These are phyloP conservation scores for Lactarius indigo DNA, from an alignment of 768 basidiomycete genomes.

Conservation along the genomic window DNA sequence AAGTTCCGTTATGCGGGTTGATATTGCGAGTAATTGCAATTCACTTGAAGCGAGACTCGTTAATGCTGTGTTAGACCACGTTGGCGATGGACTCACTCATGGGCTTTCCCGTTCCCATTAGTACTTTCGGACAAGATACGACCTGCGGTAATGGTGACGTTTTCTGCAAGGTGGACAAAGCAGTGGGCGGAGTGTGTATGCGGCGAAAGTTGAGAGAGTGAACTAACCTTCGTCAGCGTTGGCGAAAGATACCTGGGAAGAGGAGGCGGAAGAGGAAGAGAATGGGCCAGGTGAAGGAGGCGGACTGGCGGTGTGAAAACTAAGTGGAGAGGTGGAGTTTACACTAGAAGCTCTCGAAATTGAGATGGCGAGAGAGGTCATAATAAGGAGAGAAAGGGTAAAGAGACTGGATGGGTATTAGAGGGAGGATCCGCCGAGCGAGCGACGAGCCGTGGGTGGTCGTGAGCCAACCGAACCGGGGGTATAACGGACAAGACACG, in stretches of 20 bases:
- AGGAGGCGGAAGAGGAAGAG: slow-evolving; percentile 42
- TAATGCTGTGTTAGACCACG: neutral
- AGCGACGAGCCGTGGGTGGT: slow-evolving; percentile 39
- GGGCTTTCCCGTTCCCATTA: slow-evolving; percentile 54
- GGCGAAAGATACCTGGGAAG: slow-evolving; percentile 54
- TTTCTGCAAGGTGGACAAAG: slow-evolving; percentile 44
- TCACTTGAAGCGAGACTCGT: slow-evolving; percentile 45
- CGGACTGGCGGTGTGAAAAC: slow-evolving; percentile 28
- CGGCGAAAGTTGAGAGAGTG: neutral
- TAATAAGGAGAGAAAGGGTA: slow-evolving; percentile 28
- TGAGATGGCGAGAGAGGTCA: slow-evolving; percentile 18
- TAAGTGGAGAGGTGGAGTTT: slow-evolving; percentile 29
- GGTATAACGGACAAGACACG: slow-evolving; percentile 48
- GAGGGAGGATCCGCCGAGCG: slow-evolving; percentile 55
- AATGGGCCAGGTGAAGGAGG: slow-evolving; percentile 28
- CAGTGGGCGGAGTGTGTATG: slow-evolving; percentile 20
- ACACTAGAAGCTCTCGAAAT: slow-evolving; percentile 23
- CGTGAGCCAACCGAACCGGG: slow-evolving; percentile 38
- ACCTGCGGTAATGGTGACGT: slow-evolving; percentile 64
- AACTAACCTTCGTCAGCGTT: slow-evolving; percentile 59
- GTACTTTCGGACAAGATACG: slow-evolving; percentile 41
- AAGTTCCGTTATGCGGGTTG: slow-evolving; percentile 83
- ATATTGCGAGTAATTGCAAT: slow-evolving; percentile 70
- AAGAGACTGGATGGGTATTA: slow-evolving; percentile 15
- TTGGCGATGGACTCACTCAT: slow-evolving; percentile 52